Conservation (phyloP, 805 yeast genomes). For the Yamadazyma paraphyllophila region DNA sequence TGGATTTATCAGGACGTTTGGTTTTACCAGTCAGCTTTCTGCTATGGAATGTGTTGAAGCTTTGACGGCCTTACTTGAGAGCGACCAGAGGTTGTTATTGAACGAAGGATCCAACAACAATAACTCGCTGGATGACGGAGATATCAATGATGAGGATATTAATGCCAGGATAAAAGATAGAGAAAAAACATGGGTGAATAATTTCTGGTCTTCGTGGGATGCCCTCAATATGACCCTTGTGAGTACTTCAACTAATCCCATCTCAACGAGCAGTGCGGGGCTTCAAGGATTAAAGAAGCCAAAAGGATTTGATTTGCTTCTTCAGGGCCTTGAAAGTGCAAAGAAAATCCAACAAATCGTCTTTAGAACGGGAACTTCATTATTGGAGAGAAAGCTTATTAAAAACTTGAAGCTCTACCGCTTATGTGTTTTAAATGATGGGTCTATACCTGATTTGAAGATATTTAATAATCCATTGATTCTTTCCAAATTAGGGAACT, state of each 20-base stretch:
- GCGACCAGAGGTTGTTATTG: constrained; percentile 37
- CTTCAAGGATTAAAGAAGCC: constrained; percentile 24
- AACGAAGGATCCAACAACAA: constrained; percentile 17
- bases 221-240: constrained; percentile 38
- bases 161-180: constrained; percentile 34
- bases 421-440: constrained; percentile 85
- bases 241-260: constrained; percentile 8
- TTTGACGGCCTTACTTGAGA: constrained; percentile 78
- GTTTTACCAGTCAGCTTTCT: constrained; percentile 80
- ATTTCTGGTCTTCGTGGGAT: constrained; percentile 64
- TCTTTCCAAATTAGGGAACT: constrained; percentile 76
- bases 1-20: constrained; percentile 84
- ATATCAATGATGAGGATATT: constrained; percentile 19
- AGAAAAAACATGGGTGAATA: constrained; percentile 70
- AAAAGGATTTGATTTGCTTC: constrained; percentile 51
- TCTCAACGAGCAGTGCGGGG: constrained; percentile 11
- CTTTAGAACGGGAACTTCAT: constrained; percentile 85
- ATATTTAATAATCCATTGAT: constrained; percentile 85
- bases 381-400: constrained; percentile 76
- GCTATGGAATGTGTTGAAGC: constrained; percentile 95
- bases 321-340: constrained; percentile 81
- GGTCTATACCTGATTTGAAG: constrained; percentile 64
- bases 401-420: constrained; percentile 79
- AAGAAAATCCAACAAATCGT: constrained; percentile 77
- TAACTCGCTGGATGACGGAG: constrained; percentile 18